Base-by-base conservation (phyloP, 2,329 filamentous ascomycete genomes). In the Fusarium mangiferae region DNA sequence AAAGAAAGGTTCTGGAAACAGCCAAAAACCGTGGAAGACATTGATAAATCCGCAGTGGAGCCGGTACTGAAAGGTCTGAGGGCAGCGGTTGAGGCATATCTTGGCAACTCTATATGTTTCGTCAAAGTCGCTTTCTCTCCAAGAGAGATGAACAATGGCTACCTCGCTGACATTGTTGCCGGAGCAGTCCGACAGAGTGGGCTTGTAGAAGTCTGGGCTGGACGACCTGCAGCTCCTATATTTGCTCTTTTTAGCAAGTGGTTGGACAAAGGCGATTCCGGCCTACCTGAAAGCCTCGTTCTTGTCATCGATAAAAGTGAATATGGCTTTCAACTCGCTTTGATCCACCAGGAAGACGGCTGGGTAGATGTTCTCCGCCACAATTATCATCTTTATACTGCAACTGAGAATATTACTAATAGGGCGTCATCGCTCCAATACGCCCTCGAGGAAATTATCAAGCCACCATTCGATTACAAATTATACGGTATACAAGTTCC, bases 401-500 rank as follows among this genome's bases (percentile, higher is more conserved):
- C 5, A 10, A 14, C 0, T 20, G 24, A 26, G 14, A 46, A 7
- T 6, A 0, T 18, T 14, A 3, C 44, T 46, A 18, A 46, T 2
- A 46, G 1, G 44, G 18, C 24, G 8, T 46, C 44, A 14, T 46
- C 6, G 5, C 4, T 46, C 18, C 18, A 20, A 10, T 18, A 20
- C 0, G 24, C 44, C 44, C 18, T 46, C 4, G 2, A 14, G 5
- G 24, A 28, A 4, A 46, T 46, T 20, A 20, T 28, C 0, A 46
- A 7, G 14, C 7, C 24, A 4, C 44, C 24, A 12, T 26, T 28
- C 5, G 12, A 20, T 18, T 46, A 46, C 12, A 9, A 7, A 1
- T 9, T 1, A 4, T 45, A 20, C 4, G 5, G 9, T 10, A 20
- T 0, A 1, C 0, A 13, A 3, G 24, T 46, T 0, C 24, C 12